Percentiles rank a stretch among this genome's conserved stretches.
phyloP scores from a whole-genome alignment of 2,329 filamentous ascomycete genomes.

The Fusarium tupiense region DNA sequence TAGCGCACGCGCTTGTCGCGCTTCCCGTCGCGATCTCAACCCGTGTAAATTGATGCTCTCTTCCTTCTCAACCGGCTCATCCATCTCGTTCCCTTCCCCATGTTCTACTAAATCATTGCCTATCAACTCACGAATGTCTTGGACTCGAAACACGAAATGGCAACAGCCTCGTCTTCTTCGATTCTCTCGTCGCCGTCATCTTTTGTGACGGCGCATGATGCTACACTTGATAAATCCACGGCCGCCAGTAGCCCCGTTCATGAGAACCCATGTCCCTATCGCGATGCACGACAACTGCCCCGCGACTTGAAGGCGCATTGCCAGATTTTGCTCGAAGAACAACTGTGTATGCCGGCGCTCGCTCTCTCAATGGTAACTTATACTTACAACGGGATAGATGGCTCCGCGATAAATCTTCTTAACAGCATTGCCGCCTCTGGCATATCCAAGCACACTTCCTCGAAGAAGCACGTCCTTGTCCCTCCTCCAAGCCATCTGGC shows the following conservation, averaged over 20 bases:
- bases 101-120: not conserved
- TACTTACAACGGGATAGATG: conserved; percentile 38
- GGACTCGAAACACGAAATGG: conserved; percentile 32
- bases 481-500: conserved; percentile 79
- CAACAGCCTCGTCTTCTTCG: conserved; percentile 33
- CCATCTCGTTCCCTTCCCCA: not conserved
- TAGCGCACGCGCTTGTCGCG: conserved; percentile 27
- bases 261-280: conserved; percentile 54
- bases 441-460: conserved; percentile 43
- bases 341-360: conserved; percentile 64
- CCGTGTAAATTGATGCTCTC: conserved; percentile 33
- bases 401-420: conserved; percentile 69
- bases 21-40: conserved; percentile 22
- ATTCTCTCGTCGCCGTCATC: conserved; percentile 47
- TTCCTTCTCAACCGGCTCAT: not conserved
- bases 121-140: conserved; percentile 21
- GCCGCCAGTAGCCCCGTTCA: conserved; percentile 50
- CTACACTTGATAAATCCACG: conserved; percentile 45
- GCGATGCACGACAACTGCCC: conserved; percentile 65
- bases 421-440: conserved; percentile 69
- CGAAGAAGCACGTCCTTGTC: conserved; percentile 62
- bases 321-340: conserved; percentile 79
- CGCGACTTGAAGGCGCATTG: conserved; percentile 73
- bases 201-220: conserved; percentile 49
- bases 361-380: not conserved